phyloP scores from a whole-genome alignment of 306 rosid species.

The Dalbergia cochinchinensis region DNA sequence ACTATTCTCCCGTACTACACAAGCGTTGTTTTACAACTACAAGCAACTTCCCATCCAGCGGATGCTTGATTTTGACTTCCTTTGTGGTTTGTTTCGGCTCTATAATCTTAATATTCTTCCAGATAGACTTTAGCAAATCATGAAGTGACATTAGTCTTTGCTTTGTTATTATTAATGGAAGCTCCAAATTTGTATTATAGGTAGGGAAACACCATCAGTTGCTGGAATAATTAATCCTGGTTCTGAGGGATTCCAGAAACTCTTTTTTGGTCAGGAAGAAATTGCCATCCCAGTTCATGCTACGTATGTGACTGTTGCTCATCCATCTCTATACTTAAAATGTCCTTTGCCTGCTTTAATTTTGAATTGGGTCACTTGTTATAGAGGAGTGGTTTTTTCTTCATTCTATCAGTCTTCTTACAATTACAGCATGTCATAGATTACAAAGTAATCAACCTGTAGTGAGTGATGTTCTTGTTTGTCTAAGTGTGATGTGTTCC shows the following conservation, averaged over 20 bases:
- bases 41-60: slow-evolving; percentile 98
- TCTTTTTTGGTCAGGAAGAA: slow-evolving; percentile 97
- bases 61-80: slow-evolving; percentile 99
- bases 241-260: slow-evolving; percentile 97
- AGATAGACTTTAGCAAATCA: background rate
- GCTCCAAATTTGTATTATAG: slow-evolving; percentile 55
- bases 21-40: slow-evolving; percentile 95
- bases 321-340: slow-evolving; percentile 31
- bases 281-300: slow-evolving; percentile 98
- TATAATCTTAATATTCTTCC: slow-evolving; percentile 36
- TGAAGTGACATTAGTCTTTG: background rate
- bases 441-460: slow-evolving; percentile 29
- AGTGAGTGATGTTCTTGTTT: slow-evolving; percentile 32
- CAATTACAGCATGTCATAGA: slow-evolving; percentile 16
- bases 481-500: slow-evolving; percentile 44
- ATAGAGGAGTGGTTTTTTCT: background rate
- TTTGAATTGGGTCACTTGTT: slow-evolving; percentile 29
- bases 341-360: slow-evolving; percentile 14
- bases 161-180: slow-evolving; percentile 23
- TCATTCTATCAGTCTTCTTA: slow-evolving; percentile 26
- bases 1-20: slow-evolving; percentile 89
- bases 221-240: slow-evolving; percentile 99
- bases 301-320: slow-evolving; percentile 57
- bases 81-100: slow-evolving; percentile 73
- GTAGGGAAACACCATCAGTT: slow-evolving; percentile 97